phyloP scores from a whole-genome alignment of 495 filamentous ascomycete species.

The Lepraria neglecta region DNA sequence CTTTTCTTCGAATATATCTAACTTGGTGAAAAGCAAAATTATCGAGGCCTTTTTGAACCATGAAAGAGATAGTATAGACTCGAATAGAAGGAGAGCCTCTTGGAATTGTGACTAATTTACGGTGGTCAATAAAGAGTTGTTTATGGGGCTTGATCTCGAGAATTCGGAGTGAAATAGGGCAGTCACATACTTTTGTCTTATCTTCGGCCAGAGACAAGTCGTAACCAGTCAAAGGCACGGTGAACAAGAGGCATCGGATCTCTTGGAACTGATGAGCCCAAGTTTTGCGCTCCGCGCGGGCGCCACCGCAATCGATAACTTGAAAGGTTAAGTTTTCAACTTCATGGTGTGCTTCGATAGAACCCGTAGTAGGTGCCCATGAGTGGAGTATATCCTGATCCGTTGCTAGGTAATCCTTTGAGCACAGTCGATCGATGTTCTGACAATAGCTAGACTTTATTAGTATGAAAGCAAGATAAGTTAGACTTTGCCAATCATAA shows the following conservation, averaged over 20 bases:
- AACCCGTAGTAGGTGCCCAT: not conserved
- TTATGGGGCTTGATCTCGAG: not conserved
- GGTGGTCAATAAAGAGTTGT: not conserved
- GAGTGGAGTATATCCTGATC: conserved; percentile 8
- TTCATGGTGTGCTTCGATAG: not conserved
- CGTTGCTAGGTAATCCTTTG: not conserved
- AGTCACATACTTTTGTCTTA: not conserved
- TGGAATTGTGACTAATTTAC: not conserved
- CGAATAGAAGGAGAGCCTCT: not conserved
- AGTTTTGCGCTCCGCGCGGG: not conserved
- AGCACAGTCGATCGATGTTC: not conserved
- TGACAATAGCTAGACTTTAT: not conserved
- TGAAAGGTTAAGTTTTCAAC: not conserved
- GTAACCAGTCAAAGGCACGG: not conserved
- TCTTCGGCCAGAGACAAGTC: not conserved
- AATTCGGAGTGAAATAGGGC: not conserved
- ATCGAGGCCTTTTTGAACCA: not conserved
- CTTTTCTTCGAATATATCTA: conserved; percentile 1
- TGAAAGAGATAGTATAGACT: not conserved
- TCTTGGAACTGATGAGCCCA: not conserved
- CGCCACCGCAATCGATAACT: not conserved
- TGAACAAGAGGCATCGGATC: not conserved
- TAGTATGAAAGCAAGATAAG: not conserved
- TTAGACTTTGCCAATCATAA: not conserved
- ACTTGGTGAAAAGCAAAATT: conserved; percentile 1